Percentiles rank a stretch among this genome's conserved stretches.
These are phyloP conservation scores for Colletotrichum graminicola DNA, from an alignment of 2,329 filamentous ascomycete genomes.

Conservation along the genomic window DNA sequence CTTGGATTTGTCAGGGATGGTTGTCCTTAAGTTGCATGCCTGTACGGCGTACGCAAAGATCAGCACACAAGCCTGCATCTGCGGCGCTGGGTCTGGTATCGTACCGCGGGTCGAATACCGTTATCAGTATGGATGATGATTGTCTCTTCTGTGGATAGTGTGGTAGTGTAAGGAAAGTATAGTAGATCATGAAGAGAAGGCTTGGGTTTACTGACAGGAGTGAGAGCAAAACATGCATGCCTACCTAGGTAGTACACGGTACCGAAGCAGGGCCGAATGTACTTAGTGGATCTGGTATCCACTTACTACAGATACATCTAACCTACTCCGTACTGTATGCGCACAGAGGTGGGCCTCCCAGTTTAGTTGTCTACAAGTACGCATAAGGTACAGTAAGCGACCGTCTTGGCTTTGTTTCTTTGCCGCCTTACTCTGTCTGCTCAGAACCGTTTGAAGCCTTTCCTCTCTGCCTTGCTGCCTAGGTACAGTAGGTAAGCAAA, in stretches of 20 bases:
- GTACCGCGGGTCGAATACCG: neutral
- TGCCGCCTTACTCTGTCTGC: neutral
- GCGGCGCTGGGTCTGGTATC: neutral
- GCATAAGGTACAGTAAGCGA: neutral
- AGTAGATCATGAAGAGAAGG: neutral
- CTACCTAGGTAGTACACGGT: too few species aligned
- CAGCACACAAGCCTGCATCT: constrained; percentile 1
- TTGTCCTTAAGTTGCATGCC: neutral
- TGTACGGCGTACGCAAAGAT: constrained; percentile 7
- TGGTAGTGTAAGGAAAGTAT: neutral
- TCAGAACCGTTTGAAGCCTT: neutral
- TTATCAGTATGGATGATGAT: neutral
- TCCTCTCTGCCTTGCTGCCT: neutral
- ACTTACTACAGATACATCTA: neutral
- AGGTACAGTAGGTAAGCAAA: too few species aligned
- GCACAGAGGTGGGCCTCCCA: neutral
- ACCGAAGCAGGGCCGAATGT: neutral
- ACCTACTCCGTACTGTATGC: neutral
- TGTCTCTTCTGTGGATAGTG: neutral
- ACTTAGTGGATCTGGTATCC: too few species aligned
- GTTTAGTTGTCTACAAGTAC: neutral
- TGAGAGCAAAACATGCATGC: neutral
- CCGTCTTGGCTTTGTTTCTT: neutral
- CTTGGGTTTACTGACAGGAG: neutral
- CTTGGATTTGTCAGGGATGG: neutral